Conservation (phyloP, 140 eudicot genomes). For the Anethum foeniculum region DNA sequence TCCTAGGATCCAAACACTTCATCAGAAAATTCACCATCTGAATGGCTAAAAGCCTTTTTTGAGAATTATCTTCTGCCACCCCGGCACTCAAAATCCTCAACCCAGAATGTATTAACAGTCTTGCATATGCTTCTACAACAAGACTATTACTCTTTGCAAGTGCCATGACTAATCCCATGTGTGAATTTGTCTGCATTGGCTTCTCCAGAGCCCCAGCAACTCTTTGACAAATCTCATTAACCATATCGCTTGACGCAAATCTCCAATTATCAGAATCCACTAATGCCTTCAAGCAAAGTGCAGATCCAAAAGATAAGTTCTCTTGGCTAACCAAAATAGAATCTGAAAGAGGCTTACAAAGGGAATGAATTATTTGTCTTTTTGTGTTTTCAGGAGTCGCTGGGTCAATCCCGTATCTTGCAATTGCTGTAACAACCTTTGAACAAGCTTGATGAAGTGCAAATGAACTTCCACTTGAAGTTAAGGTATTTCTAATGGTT, state of each 20-base stretch:
- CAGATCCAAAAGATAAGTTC: conserved; percentile 74
- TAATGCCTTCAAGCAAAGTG: conserved; percentile 75
- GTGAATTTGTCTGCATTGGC: conserved; percentile 47
- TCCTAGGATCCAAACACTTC: conserved; percentile 76
- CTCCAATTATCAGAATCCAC: conserved; percentile 93
- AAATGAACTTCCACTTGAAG: conserved; percentile 72
- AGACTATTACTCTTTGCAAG: conserved; percentile 74
- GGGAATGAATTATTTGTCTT: conserved; percentile 44
- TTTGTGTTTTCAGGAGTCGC: conserved; percentile 62
- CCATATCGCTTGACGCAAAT: conserved; percentile 61
- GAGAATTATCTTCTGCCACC: conserved; percentile 50
- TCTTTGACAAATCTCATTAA: conserved; percentile 80
- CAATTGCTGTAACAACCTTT: conserved; percentile 80
- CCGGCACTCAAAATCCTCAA: conserved; percentile 50
- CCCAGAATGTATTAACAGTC: conserved; percentile 62
- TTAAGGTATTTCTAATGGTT: conserved; percentile 55
- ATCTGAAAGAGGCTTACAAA: conserved; percentile 87
- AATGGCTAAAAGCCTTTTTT: conserved; percentile 65
- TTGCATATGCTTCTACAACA: conserved; percentile 69
- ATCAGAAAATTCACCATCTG: conserved; percentile 77
- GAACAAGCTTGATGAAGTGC: conserved; percentile 96
- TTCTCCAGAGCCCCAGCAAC: conserved; percentile 73
- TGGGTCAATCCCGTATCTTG: conserved; percentile 83
- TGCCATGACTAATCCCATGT: conserved; percentile 72
- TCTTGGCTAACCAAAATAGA: conserved; percentile 71